Base-by-base conservation (phyloP, 2,329 filamentous ascomycete species). In the Fusarium tuaranense region DNA sequence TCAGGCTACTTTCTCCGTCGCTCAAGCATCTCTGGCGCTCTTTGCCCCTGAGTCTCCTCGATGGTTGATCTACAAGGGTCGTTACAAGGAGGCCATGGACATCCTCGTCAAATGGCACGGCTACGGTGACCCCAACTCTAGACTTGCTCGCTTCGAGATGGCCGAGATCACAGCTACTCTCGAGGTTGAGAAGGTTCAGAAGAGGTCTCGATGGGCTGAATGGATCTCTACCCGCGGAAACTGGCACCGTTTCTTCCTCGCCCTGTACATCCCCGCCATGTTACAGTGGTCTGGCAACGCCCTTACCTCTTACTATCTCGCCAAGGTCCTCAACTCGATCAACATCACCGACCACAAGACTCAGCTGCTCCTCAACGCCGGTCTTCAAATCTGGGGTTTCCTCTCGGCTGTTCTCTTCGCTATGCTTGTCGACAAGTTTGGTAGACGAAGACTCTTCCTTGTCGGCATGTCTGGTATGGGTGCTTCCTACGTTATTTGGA, bases 401-500 rank as follows among this genome's bases (percentile, higher is more conserved):
- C 62, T 70, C 2, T 80, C 81, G 0, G 82, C 85, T 5, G 67
- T 81, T 0, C 65, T 68, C 5, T 82, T 80, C 4, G 84, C 85
- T 0, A 80, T 82, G 2, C 74, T 86, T 0, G 80, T 86, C 7
- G 85, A 86, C 41, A 81, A 78, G 38, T 79, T 85, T 1, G 85
- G 85, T 27, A 80, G 86, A 3, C 81, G 86, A 2, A 78, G 80
- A 5, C 81, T 87, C n/a, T 85, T 85, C 71, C 74, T 85, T 5
- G 72, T 78, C 68, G 80, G 79, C 53, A 77, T 80, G 65, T 39
- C 79, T 7, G 82, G 82, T 5, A 85, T 85, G 83, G 73, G 82
- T 0, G 22, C 78, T 3, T 80, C 79, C 1, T 84, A 82, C 32
- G 75, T 83, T 32, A 77, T 83, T 22, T 83, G 82, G 83, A 88